These are phyloP conservation scores for Isabelozyma gotoi DNA, from an alignment of 805 yeast species.

Conservation along the genomic window DNA sequence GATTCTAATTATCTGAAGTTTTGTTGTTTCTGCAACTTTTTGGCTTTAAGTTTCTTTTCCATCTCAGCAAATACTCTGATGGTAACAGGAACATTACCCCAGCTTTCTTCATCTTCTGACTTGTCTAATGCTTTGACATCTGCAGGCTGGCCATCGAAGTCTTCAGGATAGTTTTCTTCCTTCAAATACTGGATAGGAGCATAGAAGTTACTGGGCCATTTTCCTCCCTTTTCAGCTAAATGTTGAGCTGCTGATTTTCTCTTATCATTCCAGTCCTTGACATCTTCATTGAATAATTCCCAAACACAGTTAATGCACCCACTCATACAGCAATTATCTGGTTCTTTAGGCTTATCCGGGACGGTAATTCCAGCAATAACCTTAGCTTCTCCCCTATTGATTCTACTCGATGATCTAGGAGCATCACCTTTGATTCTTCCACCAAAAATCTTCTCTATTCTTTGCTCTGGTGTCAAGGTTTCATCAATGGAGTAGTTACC, in stretches of 20 bases:
- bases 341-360: constrained; percentile 83
- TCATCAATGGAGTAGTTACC: constrained; percentile 30
- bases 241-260: constrained; percentile 56
- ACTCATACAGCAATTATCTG: constrained; percentile 96
- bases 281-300: constrained; percentile 88
- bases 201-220: constrained; percentile 45
- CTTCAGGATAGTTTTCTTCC: constrained; percentile 19
- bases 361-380: constrained; percentile 63
- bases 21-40: constrained; percentile 13
- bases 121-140: constrained; percentile 9
- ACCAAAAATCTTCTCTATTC: constrained; percentile 53
- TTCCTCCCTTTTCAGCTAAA: constrained; percentile 36
- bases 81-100: constrained; percentile 65
- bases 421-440: constrained; percentile 55
- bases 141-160: constrained; percentile 12
- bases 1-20: neutral
- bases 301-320: constrained; percentile 97
- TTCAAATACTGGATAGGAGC: constrained; percentile 35
- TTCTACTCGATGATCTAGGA: constrained; percentile 38
- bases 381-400: constrained; percentile 34
- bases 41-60: constrained; percentile 61
- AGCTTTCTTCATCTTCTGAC: constrained; percentile 21
- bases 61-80: constrained; percentile 82
- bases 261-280: constrained; percentile 72
- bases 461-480: constrained; percentile 40